Evolutionary conservation across 2,329 filamentous ascomycete species (phyloP).

Genomic region (Penicillium sp.): DNA sequence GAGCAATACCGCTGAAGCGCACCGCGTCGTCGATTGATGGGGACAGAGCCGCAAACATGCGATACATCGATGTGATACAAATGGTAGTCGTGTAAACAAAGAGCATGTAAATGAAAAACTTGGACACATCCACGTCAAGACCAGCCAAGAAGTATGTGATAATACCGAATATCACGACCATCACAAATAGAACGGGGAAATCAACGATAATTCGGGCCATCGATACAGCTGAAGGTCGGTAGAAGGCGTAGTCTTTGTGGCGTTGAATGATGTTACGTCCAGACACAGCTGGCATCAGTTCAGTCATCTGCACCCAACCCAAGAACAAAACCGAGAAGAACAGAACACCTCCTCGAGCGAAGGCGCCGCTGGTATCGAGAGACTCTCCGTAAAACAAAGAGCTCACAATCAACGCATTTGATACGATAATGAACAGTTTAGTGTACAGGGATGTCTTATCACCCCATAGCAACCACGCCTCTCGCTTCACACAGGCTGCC

Average conservation of each 20-base stretch:
- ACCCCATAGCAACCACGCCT: slow-evolving; percentile 74
- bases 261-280: slow-evolving; percentile 66
- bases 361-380: slow-evolving; percentile 57
- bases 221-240: slow-evolving; percentile 63
- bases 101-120: slow-evolving; percentile 64
- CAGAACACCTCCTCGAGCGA: slow-evolving; percentile 58
- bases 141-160: slow-evolving; percentile 64
- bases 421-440: slow-evolving; percentile 73
- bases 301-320: slow-evolving; percentile 69
- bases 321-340: slow-evolving; percentile 67
- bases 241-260: slow-evolving; percentile 66
- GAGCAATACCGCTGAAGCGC: slow-evolving; percentile 57
- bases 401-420: slow-evolving; percentile 70
- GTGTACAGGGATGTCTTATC: slow-evolving; percentile 72
- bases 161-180: slow-evolving; percentile 58
- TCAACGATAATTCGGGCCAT: slow-evolving; percentile 61
- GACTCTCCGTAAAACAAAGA: slow-evolving; percentile 71
- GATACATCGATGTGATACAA: slow-evolving; percentile 60
- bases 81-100: slow-evolving; percentile 62
- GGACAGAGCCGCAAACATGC: slow-evolving; percentile 62
- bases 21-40: slow-evolving; percentile 64
- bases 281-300: slow-evolving; percentile 72
- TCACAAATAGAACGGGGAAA: slow-evolving; percentile 56
- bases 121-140: slow-evolving; percentile 56
- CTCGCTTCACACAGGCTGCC: slow-evolving; percentile 56